Percentiles rank a stretch among this genome's conserved stretches.
phyloP scores from a whole-genome alignment of 1,284 basidiomycete genomes.

The Puccinia triticina region DNA sequence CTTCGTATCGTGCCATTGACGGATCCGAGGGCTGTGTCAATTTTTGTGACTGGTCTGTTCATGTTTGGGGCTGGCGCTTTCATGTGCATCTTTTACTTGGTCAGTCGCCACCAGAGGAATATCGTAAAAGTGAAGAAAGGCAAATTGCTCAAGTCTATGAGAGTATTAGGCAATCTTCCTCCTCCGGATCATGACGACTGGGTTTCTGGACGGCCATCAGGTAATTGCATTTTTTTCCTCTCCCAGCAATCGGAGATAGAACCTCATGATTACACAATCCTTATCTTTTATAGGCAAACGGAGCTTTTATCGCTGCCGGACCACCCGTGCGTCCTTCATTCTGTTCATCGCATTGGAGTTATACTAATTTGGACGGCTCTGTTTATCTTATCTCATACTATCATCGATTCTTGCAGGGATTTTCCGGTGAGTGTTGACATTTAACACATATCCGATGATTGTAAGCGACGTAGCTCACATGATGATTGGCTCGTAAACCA shows the following conservation, averaged over 20 bases:
- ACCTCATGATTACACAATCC: background rate
- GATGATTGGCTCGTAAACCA: background rate
- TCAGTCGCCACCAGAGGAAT: background rate
- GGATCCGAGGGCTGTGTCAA: constrained; percentile 25
- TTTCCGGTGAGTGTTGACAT: constrained; percentile 16
- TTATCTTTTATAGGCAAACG: constrained; percentile 38
- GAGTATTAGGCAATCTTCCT: constrained; percentile 22
- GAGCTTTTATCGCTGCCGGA: constrained; percentile 38
- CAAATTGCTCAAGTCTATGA: background rate
- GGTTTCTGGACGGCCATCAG: constrained; percentile 42
- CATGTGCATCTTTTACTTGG: constrained; percentile 50
- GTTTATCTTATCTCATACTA: background rate
- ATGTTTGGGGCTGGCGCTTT: constrained; percentile 38
- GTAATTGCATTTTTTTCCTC: background rate
- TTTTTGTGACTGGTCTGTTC: constrained; percentile 27
- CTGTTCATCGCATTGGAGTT: too few species aligned
- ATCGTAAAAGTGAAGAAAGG: background rate
- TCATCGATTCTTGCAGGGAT: background rate
- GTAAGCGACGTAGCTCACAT: background rate
- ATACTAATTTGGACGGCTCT: background rate
- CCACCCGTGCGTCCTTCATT: constrained; percentile 25
- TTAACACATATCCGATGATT: background rate
- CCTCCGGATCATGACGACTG: constrained; percentile 39
- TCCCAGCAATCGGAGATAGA: background rate
- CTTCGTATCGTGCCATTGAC: constrained; percentile 32